Conservation (phyloP, 208 protist species). For the Borovskyia barvae region DNA sequence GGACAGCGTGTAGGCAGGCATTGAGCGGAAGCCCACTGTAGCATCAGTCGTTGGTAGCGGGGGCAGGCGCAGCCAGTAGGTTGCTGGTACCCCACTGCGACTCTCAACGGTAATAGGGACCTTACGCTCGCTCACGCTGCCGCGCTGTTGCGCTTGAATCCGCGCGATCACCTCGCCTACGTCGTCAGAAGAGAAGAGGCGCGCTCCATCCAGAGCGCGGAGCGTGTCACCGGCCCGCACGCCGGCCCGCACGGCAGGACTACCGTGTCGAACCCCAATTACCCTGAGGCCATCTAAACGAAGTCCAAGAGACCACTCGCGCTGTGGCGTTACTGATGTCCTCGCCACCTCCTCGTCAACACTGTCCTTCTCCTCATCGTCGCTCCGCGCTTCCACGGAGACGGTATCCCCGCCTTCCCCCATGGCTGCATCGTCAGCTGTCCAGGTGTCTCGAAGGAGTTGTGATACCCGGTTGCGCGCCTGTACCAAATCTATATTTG, state of each 20-base stretch:
- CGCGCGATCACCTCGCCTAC: slow-evolving; percentile 2
- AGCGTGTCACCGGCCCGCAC: slow-evolving; percentile 29
- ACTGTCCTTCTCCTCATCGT: background rate
- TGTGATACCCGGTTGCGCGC: background rate
- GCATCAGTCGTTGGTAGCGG: too few species aligned
- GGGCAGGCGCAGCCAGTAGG: slow-evolving; percentile 20
- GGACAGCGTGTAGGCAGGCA: too few species aligned
- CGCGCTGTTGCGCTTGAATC: slow-evolving; percentile 2
- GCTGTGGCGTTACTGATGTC: background rate
- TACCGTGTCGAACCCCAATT: background rate
- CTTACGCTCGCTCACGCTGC: background rate
- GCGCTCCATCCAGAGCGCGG: slow-evolving; percentile 22
- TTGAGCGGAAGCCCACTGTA: too few species aligned
- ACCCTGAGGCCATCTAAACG: slow-evolving; percentile 12
- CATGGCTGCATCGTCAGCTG: background rate
- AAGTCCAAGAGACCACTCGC: slow-evolving; percentile 18
- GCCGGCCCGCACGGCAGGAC: slow-evolving; percentile 23
- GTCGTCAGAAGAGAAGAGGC: slow-evolving; percentile 9
- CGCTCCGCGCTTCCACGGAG: background rate
- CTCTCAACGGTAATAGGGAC: slow-evolving; percentile 18
- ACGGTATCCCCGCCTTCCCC: background rate
- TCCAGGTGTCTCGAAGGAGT: background rate
- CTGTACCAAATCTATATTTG: too few species aligned
- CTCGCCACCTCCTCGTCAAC: background rate
- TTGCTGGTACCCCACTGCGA: slow-evolving; percentile 12